Evolutionary conservation across 306 rosid species (phyloP).

Genomic region (Dryas alaskensis): DNA sequence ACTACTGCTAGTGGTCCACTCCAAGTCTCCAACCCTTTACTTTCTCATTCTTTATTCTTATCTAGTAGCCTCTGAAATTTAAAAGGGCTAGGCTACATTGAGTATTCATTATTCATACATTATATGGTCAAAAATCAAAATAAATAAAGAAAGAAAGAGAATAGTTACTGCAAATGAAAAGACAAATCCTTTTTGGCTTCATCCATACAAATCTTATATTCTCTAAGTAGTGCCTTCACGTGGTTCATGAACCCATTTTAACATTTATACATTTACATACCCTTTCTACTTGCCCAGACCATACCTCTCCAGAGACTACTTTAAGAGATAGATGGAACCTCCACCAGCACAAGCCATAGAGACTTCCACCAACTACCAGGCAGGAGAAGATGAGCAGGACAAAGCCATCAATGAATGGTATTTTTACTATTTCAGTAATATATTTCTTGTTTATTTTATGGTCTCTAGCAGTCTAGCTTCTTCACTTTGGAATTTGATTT

Average conservation of each 20-base stretch:
- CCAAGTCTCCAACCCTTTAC: neutral
- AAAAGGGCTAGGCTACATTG: neutral
- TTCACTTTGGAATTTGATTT: conserved; percentile 4
- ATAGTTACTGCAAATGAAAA: neutral
- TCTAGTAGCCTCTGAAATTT: neutral
- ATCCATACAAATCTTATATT: neutral
- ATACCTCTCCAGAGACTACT: neutral
- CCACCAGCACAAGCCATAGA: conserved; percentile 66
- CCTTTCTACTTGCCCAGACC: neutral
- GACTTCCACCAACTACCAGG: conserved; percentile 31
- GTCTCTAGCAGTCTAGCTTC: neutral
- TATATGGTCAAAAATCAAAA: neutral
- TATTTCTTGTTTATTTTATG: neutral
- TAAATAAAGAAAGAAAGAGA: neutral
- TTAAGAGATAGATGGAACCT: conserved; percentile 57
- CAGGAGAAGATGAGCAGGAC: conserved; percentile 44
- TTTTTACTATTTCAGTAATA: neutral
- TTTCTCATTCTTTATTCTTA: neutral
- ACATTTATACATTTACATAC: neutral
- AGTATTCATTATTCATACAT: neutral
- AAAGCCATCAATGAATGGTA: conserved; percentile 52
- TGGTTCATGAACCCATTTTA: neutral
- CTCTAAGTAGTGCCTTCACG: neutral
- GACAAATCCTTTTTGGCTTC: conserved; percentile 11
- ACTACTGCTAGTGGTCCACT: conserved; percentile 14